Evolutionary conservation across 768 basidiomycete genomes (phyloP).

Genomic region (Cystofilobasidium ferigula): DNA sequence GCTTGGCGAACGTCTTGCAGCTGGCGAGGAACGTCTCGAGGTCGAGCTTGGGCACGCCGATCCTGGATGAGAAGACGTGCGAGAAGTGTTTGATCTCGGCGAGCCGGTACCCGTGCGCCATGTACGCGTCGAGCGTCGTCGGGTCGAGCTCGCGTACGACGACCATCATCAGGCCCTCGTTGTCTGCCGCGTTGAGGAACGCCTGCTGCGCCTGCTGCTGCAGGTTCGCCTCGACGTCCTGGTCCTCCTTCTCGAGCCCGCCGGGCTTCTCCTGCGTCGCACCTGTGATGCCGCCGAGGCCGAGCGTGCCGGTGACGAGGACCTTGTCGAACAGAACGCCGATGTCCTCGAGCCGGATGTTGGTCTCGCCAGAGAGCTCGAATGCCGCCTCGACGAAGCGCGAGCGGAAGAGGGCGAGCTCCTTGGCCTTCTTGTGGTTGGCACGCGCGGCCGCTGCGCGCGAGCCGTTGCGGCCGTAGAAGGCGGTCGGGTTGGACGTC

Average conservation of each 20-base stretch:
- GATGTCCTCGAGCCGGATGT: constrained; percentile 35
- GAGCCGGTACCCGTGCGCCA: constrained; percentile 36
- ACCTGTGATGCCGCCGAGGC: background rate
- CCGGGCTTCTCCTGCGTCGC: background rate
- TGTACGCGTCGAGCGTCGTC: constrained; percentile 35
- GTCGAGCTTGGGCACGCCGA: constrained; percentile 35
- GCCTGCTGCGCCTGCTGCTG: constrained; percentile 26
- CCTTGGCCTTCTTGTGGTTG: constrained; percentile 16
- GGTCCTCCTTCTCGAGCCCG: background rate
- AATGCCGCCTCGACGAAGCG: constrained; percentile 37
- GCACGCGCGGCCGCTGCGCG: constrained; percentile 24
- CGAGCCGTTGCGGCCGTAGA: constrained; percentile 23
- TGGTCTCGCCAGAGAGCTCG: constrained; percentile 35
- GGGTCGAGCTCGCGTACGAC: constrained; percentile 35
- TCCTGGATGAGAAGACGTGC: constrained; percentile 32
- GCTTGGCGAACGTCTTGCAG: constrained; percentile 39
- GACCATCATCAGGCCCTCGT: constrained; percentile 39
- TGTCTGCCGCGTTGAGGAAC: constrained; percentile 33
- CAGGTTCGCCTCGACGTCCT: constrained; percentile 25
- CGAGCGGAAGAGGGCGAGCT: constrained; percentile 31
- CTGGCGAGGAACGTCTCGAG: constrained; percentile 36
- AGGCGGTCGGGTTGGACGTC: background rate
- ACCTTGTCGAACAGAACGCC: constrained; percentile 39
- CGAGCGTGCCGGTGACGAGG: constrained; percentile 34
- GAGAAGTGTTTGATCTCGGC: constrained; percentile 38